These are phyloP conservation scores for Vitis amurensis DNA, from an alignment of 164 flowering plant species.

Conservation along the genomic window DNA sequence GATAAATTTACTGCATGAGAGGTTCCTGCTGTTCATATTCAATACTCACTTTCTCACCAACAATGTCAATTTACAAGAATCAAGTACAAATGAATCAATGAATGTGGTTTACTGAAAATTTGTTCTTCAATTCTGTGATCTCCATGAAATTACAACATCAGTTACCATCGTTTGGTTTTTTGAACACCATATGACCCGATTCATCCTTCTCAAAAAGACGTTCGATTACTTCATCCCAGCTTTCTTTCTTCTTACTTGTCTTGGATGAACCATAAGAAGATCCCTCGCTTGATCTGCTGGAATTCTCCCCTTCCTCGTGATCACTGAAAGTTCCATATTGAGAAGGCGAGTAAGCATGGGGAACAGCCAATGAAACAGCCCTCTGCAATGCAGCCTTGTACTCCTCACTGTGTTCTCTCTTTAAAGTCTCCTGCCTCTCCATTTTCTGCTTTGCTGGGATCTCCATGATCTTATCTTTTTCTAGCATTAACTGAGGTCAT, in stretches of 20 bases:
- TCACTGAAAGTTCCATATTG: too few species aligned
- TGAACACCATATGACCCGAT: slow-evolving; percentile 59
- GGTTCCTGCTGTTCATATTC: not conserved
- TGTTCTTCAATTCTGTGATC: not conserved
- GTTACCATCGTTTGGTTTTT: slow-evolving; percentile 24
- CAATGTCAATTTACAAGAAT: too few species aligned
- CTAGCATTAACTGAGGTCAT: slow-evolving; percentile 27
- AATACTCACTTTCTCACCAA: too few species aligned
- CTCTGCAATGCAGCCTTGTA: slow-evolving; percentile 72
- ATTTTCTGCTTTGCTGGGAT: slow-evolving; percentile 50
- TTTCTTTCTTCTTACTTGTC: slow-evolving; percentile 33
- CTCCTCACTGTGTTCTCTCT: slow-evolving; percentile 66
- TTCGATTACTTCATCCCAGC: slow-evolving; percentile 74
- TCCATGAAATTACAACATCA: not conserved
- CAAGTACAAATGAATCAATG: slow-evolving; percentile 6
- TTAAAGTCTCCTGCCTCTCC: slow-evolving; percentile 66
- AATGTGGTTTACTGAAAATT: not conserved
- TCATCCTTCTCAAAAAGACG: slow-evolving; percentile 73
- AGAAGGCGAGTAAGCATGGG: slow-evolving; percentile 57
- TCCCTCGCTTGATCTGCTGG: slow-evolving; percentile 8
- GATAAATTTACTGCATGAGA: not conserved
- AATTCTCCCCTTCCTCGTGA: too few species aligned
- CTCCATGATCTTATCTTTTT: too few species aligned
- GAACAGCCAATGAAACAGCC: slow-evolving; percentile 67
- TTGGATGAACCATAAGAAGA: slow-evolving; percentile 40